Conservation (phyloP, 345 rosid species). For the Arabis alpina region DNA sequence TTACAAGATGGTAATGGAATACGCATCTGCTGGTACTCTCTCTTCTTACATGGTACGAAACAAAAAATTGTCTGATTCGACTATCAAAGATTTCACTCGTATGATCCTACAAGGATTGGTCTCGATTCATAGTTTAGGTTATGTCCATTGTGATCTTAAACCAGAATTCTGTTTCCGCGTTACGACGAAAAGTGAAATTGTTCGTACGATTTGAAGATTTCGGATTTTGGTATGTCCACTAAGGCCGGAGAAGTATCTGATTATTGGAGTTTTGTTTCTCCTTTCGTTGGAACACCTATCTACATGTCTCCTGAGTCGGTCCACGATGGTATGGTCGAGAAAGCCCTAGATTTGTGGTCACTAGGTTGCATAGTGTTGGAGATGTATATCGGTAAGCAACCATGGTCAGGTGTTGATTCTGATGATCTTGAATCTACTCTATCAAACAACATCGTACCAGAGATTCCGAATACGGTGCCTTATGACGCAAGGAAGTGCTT, state of each 20-base stretch:
- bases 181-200: slow-evolving; percentile 18
- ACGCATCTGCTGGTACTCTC: slow-evolving; percentile 34
- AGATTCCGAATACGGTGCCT: slow-evolving; percentile 29
- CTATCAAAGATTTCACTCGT: slow-evolving; percentile 28
- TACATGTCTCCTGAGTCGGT: slow-evolving; percentile 42
- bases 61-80: slow-evolving; percentile 5
- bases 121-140: slow-evolving; percentile 10
- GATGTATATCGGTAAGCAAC: slow-evolving; percentile 32
- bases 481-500: slow-evolving; percentile 35
- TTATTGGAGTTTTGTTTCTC: background rate
- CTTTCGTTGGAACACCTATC: slow-evolving; percentile 26
- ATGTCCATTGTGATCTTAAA: slow-evolving; percentile 36
- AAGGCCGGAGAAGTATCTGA: background rate
- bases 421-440: background rate
- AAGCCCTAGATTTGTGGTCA: slow-evolving; percentile 45
- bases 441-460: background rate
- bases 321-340: background rate
- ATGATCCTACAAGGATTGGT: slow-evolving; percentile 35
- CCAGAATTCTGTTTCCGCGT: slow-evolving; percentile 33
- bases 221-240: slow-evolving; percentile 33
- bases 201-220: slow-evolving; percentile 32
- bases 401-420: slow-evolving; percentile 1
- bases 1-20: slow-evolving; percentile 31
- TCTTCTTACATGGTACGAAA: slow-evolving; percentile 8
- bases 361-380: slow-evolving; percentile 35